phyloP scores from a whole-genome alignment of 331 rosid genomes.

The Telfairia occidentalis region DNA sequence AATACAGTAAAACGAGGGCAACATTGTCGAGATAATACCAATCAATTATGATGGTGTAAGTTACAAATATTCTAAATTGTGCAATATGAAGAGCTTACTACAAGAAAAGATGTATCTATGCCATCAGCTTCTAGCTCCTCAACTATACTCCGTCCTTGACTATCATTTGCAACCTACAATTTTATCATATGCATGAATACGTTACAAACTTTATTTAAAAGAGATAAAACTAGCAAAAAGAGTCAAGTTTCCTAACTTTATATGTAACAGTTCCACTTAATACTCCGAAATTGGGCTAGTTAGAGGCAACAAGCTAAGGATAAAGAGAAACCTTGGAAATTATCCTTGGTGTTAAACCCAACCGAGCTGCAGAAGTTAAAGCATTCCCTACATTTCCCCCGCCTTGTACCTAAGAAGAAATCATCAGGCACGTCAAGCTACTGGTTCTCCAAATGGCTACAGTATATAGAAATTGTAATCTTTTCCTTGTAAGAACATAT shows the following conservation, averaged over 20 bases:
- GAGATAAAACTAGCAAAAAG: neutral
- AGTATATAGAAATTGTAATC: neutral
- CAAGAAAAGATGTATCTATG: slow-evolving; percentile 60
- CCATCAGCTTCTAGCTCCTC: slow-evolving; percentile 71
- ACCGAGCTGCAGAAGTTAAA: slow-evolving; percentile 67
- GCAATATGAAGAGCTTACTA: slow-evolving; percentile 31
- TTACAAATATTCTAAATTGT: slow-evolving; percentile 6
- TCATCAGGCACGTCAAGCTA: neutral
- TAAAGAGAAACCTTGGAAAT: slow-evolving; percentile 53
- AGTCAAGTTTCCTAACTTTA: too few relatives aligned
- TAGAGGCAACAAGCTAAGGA: neutral
- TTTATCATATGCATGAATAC: slow-evolving; percentile 14
- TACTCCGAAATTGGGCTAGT: neutral
- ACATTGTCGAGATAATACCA: neutral
- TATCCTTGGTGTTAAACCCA: slow-evolving; percentile 64
- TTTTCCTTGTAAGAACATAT: neutral
- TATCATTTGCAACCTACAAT: slow-evolving; percentile 66
- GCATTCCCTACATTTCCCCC: slow-evolving; percentile 84
- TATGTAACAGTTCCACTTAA: neutral
- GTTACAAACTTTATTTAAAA: neutral
- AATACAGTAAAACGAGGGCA: neutral
- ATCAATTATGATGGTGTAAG: neutral
- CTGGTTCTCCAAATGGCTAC: neutral
- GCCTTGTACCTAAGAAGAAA: slow-evolving; percentile 56
- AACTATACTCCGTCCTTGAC: slow-evolving; percentile 51